Conservation (phyloP, 306 rosid species). For the Astragalus membranaceus region DNA sequence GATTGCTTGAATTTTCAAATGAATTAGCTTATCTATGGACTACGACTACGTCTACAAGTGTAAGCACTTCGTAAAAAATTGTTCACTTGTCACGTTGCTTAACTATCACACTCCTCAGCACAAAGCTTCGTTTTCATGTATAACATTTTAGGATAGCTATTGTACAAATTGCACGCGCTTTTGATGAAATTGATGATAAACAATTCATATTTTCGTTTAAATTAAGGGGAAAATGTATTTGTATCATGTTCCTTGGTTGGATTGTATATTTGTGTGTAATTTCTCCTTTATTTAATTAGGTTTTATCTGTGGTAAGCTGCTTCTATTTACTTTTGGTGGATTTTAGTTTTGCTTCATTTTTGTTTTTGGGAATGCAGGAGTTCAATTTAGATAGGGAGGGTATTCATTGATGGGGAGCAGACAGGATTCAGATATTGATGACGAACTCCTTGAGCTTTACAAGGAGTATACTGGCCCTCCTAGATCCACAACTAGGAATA, state of each 20-base stretch:
- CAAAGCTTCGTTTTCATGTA: background rate
- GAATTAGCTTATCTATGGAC: background rate
- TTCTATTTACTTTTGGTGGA: background rate
- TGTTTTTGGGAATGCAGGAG: constrained; percentile 24
- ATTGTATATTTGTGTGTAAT: background rate
- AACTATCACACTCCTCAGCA: background rate
- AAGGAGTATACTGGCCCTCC: constrained; percentile 97
- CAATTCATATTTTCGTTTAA: background rate
- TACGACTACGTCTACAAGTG: background rate
- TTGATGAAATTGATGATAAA: background rate
- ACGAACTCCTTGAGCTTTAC: constrained; percentile 83
- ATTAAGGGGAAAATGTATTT: background rate
- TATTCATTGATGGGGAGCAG: constrained; percentile 51
- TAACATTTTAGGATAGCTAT: background rate
- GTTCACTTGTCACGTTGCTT: background rate
- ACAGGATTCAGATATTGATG: constrained; percentile 73
- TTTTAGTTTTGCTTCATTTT: background rate
- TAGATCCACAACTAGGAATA: constrained; percentile 32
- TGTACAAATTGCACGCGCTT: background rate
- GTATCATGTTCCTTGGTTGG: background rate
- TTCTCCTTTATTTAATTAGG: background rate
- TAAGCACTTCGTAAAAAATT: background rate
- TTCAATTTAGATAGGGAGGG: background rate
- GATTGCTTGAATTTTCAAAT: background rate
- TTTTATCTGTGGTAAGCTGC: background rate